phyloP scores from a whole-genome alignment of 2,329 filamentous ascomycete genomes.

The Alternaria longipes region DNA sequence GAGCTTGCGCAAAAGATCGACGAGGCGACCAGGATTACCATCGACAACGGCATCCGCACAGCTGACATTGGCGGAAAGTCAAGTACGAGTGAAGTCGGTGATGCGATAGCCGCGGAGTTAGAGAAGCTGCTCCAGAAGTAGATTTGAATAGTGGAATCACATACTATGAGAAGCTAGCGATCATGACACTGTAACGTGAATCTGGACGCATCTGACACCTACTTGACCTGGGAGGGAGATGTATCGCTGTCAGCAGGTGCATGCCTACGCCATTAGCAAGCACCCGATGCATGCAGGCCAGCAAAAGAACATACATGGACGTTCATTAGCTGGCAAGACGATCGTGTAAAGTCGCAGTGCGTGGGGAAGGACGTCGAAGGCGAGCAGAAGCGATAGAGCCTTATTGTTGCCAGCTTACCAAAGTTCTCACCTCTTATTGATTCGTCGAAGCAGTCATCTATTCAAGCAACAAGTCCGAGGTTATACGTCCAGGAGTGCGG shows the following conservation, averaged over 20 bases:
- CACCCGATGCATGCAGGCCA: background rate
- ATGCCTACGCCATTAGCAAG: no score
- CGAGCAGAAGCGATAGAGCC: no score
- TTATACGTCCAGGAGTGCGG: background rate
- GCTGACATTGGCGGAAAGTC: conserved; percentile 83
- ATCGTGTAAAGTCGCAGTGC: no score
- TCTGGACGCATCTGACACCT: background rate
- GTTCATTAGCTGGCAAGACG: background rate
- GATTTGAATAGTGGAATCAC: background rate
- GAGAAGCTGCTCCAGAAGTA: conserved; percentile 67
- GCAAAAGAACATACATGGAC: background rate
- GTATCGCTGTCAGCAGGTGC: background rate
- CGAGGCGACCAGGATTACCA: conserved; percentile 78
- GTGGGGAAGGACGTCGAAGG: no score
- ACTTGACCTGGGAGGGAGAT: background rate
- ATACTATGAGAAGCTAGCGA: background rate
- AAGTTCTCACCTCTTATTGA: background rate
- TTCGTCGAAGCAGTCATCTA: background rate
- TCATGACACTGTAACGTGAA: background rate
- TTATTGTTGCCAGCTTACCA: no score
- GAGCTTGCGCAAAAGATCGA: conserved; percentile 82
- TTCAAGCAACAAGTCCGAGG: background rate
- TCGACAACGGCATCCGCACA: conserved; percentile 81
- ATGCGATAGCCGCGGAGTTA: conserved; percentile 80
- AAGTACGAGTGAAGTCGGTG: conserved; percentile 80